phyloP scores from a whole-genome alignment of 805 yeast genomes.

The Sugiyamaella qingdaonensis region DNA sequence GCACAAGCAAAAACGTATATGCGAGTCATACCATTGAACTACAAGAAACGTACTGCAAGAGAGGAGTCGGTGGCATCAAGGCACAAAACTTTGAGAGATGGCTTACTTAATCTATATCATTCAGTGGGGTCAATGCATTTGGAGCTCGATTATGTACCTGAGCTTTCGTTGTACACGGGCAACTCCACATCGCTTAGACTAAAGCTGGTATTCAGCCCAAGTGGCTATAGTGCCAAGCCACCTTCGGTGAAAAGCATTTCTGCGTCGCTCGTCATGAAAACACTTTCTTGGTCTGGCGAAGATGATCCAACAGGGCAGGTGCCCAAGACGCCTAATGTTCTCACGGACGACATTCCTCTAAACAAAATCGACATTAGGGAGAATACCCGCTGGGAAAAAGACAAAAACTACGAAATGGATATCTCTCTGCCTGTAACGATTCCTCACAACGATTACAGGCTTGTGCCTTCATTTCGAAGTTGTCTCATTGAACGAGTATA shows the following conservation, averaged over 20 bases:
- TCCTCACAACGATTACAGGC: not conserved
- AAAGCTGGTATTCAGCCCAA: not conserved
- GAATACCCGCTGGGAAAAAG: not conserved
- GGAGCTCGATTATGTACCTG: not conserved
- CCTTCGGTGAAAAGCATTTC: not conserved
- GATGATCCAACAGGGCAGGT: not conserved
- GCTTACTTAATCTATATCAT: not conserved
- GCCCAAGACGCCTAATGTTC: not conserved
- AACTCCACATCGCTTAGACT: not conserved
- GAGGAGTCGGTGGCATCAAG: not conserved
- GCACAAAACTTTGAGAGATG: not conserved
- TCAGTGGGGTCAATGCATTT: not conserved
- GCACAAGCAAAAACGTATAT: not conserved
- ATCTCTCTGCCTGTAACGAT: not conserved
- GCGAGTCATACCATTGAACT: not conserved
- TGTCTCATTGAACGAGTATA: not conserved
- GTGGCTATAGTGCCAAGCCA: not conserved
- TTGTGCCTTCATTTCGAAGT: not conserved
- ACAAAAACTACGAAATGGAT: not conserved
- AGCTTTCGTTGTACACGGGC: not conserved
- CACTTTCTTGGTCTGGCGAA: not conserved
- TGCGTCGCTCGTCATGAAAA: not conserved
- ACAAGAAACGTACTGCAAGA: not conserved
- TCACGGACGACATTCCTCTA: not conserved
- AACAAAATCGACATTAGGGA: not conserved